Evolutionary conservation across 2,329 filamentous ascomycete species (phyloP), one percentile per base, ranked within the genome.

Genomic region (Talaromyces sp.): DNA sequence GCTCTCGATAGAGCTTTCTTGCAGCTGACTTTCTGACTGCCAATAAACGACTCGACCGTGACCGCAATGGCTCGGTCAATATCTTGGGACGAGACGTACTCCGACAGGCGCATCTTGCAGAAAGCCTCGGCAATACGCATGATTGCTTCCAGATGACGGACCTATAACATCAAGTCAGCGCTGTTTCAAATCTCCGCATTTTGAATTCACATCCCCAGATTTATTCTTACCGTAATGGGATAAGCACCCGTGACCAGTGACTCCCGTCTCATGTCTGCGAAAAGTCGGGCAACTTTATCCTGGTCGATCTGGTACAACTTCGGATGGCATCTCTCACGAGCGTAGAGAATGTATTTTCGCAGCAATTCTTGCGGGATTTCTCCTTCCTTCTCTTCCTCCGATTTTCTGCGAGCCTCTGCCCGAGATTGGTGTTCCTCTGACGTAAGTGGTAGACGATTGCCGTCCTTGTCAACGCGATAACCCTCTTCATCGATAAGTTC

Each of bases 291-390:
- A 35, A 99, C 86, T 81, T 99, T 99, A 79, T 98, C 95, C 75
- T 97, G 91, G 69, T 99, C 95, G 77, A 99, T 96, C 74, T 98
- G 91, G 75, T 97, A 96, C 8, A 99, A 84, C 79, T 96, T 98
- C 8, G 95, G 95, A 60, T 85, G 85, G 76, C 91, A 96, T 70
- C 89, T 90, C 76, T 97, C 92, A 35, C 93, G 85, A 0, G 95
- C 92, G 72, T 97, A 99, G 18, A 98, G 83, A 69, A 99, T 99
- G 76, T 98, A 99, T 79, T 99, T 99, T 67, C 95, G 84, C 67
- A 99, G 80, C 52, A 99, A 81, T 69, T 95, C 91, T 73, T 99
- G 95, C 0, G 92, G 87, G 61, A 99, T 96, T 66, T 95, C 89
- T 60, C 88, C 88, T 66, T 83, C 80, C 64, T 83, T 81, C 65